These are phyloP conservation scores for Diaporthe ampelina DNA, from an alignment of 2,329 filamentous ascomycete genomes.

Conservation along the genomic window DNA sequence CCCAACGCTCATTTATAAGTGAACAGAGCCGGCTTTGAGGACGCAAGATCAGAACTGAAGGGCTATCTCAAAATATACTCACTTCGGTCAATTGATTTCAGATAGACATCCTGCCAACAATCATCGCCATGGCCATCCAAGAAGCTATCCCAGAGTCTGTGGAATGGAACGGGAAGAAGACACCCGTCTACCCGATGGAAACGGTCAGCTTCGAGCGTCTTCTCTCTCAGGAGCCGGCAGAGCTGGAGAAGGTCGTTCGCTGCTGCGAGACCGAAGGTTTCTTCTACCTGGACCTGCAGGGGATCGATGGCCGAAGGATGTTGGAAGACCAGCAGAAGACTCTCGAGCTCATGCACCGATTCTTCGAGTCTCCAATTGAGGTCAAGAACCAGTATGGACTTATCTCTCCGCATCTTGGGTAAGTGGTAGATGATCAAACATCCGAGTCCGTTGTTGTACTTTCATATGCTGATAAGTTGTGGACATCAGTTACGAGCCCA, in stretches of 20 bases:
- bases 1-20: not conserved
- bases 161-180: slow-evolving; percentile 63
- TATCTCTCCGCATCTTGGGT: slow-evolving; percentile 66
- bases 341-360: slow-evolving; percentile 68
- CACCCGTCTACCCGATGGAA: slow-evolving; percentile 56
- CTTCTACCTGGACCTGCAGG: slow-evolving; percentile 68
- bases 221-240: slow-evolving; percentile 67
- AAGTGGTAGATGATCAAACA: slow-evolving; percentile 41
- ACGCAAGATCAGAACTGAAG: not conserved
- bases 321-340: slow-evolving; percentile 66
- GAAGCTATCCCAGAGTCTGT: slow-evolving; percentile 59
- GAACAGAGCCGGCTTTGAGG: not conserved
- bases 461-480: not conserved
- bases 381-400: slow-evolving; percentile 70
- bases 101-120: not conserved
- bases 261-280: slow-evolving; percentile 66
- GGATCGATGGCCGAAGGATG: slow-evolving; percentile 66
- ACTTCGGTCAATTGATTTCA: not conserved
- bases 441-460: not conserved
- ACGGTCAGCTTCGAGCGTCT: slow-evolving; percentile 66
- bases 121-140: slow-evolving; percentile 53
- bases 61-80: not conserved
- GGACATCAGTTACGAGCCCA: slow-evolving; percentile 59
- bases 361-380: slow-evolving; percentile 67
- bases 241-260: slow-evolving; percentile 65